phyloP scores from a whole-genome alignment of 352 stramenopile species.

The Phytopythium cucurbitacearum region DNA sequence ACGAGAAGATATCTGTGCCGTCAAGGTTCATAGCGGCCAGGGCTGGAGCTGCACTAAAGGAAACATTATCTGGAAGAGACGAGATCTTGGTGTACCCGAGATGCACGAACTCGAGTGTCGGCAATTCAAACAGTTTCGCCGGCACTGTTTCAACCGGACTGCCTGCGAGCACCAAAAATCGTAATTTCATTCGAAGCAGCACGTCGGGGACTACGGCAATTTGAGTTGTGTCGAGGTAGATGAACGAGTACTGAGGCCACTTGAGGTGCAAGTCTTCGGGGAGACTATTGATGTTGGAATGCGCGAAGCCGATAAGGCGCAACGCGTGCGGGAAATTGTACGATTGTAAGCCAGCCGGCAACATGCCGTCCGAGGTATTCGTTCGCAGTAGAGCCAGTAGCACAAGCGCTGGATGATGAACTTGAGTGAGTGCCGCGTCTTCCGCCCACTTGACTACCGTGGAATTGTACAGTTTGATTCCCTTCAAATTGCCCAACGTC shows the following conservation, averaged over 20 bases:
- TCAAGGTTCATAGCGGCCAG: not conserved
- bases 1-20: slow-evolving; percentile 2
- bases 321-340: slow-evolving; percentile 1
- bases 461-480: slow-evolving; percentile 29
- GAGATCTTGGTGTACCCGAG: not conserved
- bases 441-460: slow-evolving; percentile 12
- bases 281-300: slow-evolving; percentile 2
- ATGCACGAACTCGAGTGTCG: not conserved
- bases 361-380: slow-evolving; percentile 7
- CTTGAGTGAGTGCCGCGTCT: slow-evolving; percentile 10
- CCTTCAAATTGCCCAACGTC: slow-evolving; percentile 10
- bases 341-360: slow-evolving; percentile 4
- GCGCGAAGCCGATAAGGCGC: not conserved
- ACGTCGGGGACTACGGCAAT: not conserved
- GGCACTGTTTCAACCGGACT: slow-evolving; percentile 4
- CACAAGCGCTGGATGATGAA: slow-evolving; percentile 10
- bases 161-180: not conserved
- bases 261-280: slow-evolving; percentile 4
- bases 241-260: not conserved
- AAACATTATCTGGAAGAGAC: not conserved
- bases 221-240: slow-evolving; percentile 4
- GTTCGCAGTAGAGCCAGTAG: slow-evolving; percentile 18
- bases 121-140: not conserved
- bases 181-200: not conserved
- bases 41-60: not conserved